Base-by-base conservation (phyloP, 805 yeast species). In the Saccharomycopsis sp. region DNA sequence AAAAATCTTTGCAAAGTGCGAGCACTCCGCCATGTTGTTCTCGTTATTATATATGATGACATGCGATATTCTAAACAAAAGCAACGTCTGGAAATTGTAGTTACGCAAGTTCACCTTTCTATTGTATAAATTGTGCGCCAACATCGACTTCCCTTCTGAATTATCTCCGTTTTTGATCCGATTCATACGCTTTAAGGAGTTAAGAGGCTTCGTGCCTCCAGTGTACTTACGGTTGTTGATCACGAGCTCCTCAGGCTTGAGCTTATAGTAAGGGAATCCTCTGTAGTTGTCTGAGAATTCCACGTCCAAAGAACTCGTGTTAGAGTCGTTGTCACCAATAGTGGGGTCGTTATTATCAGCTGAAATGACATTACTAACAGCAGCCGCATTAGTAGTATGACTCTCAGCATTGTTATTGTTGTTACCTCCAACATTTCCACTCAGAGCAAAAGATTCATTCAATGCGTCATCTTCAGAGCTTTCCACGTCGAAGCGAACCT, bases 1-100 rank as follows among this genome's bases (percentile, higher is more conserved):
- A 56, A 61, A 58, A 14, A 59, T 56, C 40, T 57, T 56, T n/a
- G 63, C 63, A 51, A 61, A 61, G 34, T 59, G 50, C 20, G 52
- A 14, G 3, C 50, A 40, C 21, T 59, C 60, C n/a, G 23, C 53
- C 12, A 48, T 15, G 44, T 61, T 55, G 48, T 61, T 61, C 21
- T 61, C 58, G 51, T 57, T 59, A 44, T 61, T 59, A 48, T 61
- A 61, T 5, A 61, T 47, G 5, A 61, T 53, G 5, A 61, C 57
- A 47, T 61, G 59, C 15, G 63, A 46, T 46, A 61, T 56, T 37
- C 57, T 59, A 37, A 61, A 61, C 12, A 59, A 34, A 16, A 61
- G 29, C 12, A 61, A 16, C 9, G 21, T 51, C 41, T 61, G 63
- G 57, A 52, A 61, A 29, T 53, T 53, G 41, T 54, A 61, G 34